phyloP scores from a whole-genome alignment of 2,329 filamentous ascomycete genomes.

The Talaromyces sp. region DNA sequence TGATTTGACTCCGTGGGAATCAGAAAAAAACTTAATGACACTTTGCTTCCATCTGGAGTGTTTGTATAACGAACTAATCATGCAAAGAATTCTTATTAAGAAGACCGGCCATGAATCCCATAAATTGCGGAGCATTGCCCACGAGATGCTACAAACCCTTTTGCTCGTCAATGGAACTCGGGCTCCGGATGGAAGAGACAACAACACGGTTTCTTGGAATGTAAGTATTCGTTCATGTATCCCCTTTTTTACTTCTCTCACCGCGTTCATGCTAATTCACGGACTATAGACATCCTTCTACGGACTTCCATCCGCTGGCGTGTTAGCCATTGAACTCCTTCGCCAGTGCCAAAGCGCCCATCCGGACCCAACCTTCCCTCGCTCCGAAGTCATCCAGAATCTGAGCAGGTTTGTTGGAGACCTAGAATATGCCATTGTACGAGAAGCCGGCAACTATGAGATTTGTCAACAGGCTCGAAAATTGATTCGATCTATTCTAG shows the following conservation, averaged over 20 bases:
- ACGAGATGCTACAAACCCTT: conserved; percentile 26
- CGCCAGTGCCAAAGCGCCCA: conserved; percentile 23
- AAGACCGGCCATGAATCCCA: conserved; percentile 25
- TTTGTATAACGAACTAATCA: conserved; percentile 29
- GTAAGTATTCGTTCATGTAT: conserved; percentile 4
- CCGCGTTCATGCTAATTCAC: background rate
- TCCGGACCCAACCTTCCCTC: conserved; percentile 23
- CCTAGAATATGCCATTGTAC: conserved; percentile 25
- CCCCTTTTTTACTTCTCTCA: background rate
- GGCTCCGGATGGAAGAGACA: conserved; percentile 20
- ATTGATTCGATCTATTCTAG: conserved; percentile 27
- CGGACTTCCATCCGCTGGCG: conserved; percentile 30
- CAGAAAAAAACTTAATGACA: background rate
- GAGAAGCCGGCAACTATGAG: conserved; percentile 28
- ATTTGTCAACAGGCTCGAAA: conserved; percentile 28
- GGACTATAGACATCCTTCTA: conserved; percentile 21
- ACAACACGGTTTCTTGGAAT: conserved; percentile 23
- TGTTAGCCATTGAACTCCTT: conserved; percentile 30
- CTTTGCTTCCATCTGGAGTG: conserved; percentile 25
- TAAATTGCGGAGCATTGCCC: conserved; percentile 24
- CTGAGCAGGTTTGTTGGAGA: conserved; percentile 30
- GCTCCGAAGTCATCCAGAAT: conserved; percentile 32
- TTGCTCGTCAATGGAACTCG: conserved; percentile 21
- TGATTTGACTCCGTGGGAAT: background rate
- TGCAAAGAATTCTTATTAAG: conserved; percentile 26